Conservation (phyloP, 1,284 basidiomycete genomes). For the Ceratobasidium sp. region DNA sequence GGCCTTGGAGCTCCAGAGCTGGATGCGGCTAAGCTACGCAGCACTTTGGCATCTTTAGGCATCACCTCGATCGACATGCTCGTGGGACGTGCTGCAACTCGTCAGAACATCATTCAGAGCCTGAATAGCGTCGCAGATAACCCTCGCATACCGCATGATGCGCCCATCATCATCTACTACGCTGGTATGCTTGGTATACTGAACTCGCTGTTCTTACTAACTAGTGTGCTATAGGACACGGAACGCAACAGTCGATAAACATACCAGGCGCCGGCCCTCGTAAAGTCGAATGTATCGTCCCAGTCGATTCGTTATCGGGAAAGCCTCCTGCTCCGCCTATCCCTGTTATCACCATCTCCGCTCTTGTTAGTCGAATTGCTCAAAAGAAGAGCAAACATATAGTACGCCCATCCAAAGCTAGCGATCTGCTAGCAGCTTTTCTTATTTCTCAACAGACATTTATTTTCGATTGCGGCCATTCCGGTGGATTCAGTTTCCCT, state of each 20-base stretch:
- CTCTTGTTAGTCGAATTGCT: slow-evolving; percentile 33
- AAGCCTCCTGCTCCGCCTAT: neutral
- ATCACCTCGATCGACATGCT: slow-evolving; percentile 16
- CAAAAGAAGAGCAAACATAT: slow-evolving; percentile 33
- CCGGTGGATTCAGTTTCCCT: too few species aligned
- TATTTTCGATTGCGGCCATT: too few species aligned
- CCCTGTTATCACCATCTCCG: slow-evolving; percentile 38
- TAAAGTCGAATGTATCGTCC: slow-evolving; percentile 5
- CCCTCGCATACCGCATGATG: neutral
- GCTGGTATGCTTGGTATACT: slow-evolving; percentile 4
- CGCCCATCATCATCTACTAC: slow-evolving; percentile 36
- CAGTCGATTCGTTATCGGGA: slow-evolving; percentile 20
- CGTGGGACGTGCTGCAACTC: slow-evolving; percentile 25
- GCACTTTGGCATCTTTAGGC: slow-evolving; percentile 11
- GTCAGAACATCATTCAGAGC: slow-evolving; percentile 34
- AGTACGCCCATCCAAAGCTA: slow-evolving; percentile 7
- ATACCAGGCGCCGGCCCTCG: slow-evolving; percentile 5
- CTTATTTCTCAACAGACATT: too few species aligned
- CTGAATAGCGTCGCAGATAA: slow-evolving; percentile 3
- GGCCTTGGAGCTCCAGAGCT: slow-evolving; percentile 26
- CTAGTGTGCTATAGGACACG: slow-evolving; percentile 12
- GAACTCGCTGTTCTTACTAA: neutral
- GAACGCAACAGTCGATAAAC: neutral
- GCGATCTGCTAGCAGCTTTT: too few species aligned
- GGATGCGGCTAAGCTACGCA: slow-evolving; percentile 10